Evolutionary conservation across 2,329 filamentous ascomycete genomes (phyloP), one percentile per base, ranked within the genome.

Genomic region (Penicillium crustosum): DNA sequence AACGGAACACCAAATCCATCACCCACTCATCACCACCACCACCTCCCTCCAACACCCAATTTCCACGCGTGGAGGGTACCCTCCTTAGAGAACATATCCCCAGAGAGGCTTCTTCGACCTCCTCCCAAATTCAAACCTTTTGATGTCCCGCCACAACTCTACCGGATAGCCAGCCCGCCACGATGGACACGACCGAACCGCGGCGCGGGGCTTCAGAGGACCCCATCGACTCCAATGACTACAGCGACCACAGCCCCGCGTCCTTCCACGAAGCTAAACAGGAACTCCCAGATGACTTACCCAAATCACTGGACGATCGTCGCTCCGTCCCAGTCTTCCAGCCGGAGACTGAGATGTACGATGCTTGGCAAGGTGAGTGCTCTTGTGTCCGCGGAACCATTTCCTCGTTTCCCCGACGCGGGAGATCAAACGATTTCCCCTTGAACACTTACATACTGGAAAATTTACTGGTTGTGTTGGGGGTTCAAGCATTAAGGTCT

Each of bases 291-390:
- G 79, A 84, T 65, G 94, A 99, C 76, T 84, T 99, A 36, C 94
- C 94, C 12, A 94, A 85, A 65, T 96, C 93, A 13, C 84, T 99
- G 55, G 89, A 99, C 75, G 94, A 99, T 79, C 86, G 94, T 60
- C 85, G 88, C 66, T 82, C 82, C 68, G 83, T 89, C 35, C 84
- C 87, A 4, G 81, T 80, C 47, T 86, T 88, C 61, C 84, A 87
- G 62, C 83, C 89, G 55, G 94, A 97, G 81, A 96, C 93, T 41
- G 94, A 97, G 81, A 91, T 97, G 79, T 99, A 97, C 75, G 94
- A 99, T 83, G 94, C 91, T 66, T 99, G 94, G 94, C 92, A 97
- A 87, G 93, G 93, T 89, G 74, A 72, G 81, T 61, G 79, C 17
- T 47, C 29, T 44, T 25, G 15, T 19, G 21, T 29, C 33, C 19